Evolutionary conservation across 768 basidiomycete species (phyloP).

Genomic region (Antrodiella citrinella): DNA sequence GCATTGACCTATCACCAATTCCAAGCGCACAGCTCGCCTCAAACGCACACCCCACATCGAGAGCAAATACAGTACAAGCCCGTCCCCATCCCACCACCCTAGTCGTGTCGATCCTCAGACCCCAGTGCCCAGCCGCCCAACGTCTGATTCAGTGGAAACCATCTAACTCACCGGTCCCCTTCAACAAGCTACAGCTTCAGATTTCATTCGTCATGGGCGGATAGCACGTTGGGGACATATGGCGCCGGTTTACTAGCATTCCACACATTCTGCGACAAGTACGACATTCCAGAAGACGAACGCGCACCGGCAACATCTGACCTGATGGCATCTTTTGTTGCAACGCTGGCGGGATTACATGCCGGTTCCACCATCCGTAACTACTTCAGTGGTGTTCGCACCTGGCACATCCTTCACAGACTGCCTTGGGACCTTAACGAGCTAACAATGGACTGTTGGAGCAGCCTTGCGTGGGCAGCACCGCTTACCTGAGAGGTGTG

Average conservation of each 20-base stretch:
- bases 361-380: conserved; percentile 26
- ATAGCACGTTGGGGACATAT: conserved; percentile 27
- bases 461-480: too few relatives aligned
- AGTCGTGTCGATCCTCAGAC: conserved; percentile 1
- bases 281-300: conserved; percentile 23
- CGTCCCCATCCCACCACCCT: too few relatives aligned
- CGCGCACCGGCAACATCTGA: conserved; percentile 20
- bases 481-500: too few relatives aligned
- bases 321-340: conserved; percentile 20
- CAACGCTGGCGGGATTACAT: conserved; percentile 21
- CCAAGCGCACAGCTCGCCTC: too few relatives aligned
- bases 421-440: conserved; percentile 23
- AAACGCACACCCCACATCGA: too few relatives aligned
- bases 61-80: too few relatives aligned
- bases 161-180: not conserved
- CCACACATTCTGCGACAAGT: conserved; percentile 32
- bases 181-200: not conserved
- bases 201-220: conserved; percentile 25
- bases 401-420: conserved; percentile 41
- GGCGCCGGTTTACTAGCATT: conserved; percentile 28
- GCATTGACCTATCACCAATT: too few relatives aligned
- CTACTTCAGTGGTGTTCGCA: conserved; percentile 29
- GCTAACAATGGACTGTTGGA: conserved; percentile 9
- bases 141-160: conserved; percentile 8
- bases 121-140: conserved; percentile 7